Base-by-base conservation (phyloP, 208 protist genomes). In the Herpetomonas samuelpessoai region DNA sequence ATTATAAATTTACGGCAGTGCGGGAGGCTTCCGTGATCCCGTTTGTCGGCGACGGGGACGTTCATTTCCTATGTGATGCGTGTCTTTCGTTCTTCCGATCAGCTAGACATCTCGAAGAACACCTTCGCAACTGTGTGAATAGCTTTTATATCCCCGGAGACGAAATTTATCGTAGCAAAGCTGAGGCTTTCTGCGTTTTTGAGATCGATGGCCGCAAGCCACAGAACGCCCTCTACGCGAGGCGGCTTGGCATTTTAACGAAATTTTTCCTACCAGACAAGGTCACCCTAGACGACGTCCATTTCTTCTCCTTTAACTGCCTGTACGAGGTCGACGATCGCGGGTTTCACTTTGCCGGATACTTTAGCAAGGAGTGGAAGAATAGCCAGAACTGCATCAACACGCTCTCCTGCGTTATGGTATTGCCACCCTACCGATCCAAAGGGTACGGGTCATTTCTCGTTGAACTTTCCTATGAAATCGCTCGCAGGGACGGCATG, bases 321-420 rank as follows among this genome's bases (percentile, higher is more conserved):
- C 50, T 89, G 10, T 92, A 83, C 68, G 84, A 91, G 48, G 57
- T 88, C 1, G 81, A 91, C 47, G 81, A 91, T 49, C 71, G 66
- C 31, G 84, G 84, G 3, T 91, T 77, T 60, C 84, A 91, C 56
- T 91, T 91, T 54, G 75, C 68, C 1, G 85, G 81, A 0, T 88
- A 92, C 52, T 92, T 88, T 41, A 92, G 85, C 59, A 88, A 82
- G 49, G 81, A 88, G 60, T 88, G 76, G 72, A 74, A 65, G 31
- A 84, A 61, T 39, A 88, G 71, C 31, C 54, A 55, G 1, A 64
- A 48, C 16, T 92, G 81, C 65, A 69, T 81, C 47, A 88, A 88
- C 53, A 86, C 85, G n/a, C 56, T 92, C 1, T 91, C 84, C 1
- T 91, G 84, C 58, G 74, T 92, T 3, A 84, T 92, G 69, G 62